Conservation (phyloP, 352 stramenopile genomes). For the Phytophthora pluvialis region DNA sequence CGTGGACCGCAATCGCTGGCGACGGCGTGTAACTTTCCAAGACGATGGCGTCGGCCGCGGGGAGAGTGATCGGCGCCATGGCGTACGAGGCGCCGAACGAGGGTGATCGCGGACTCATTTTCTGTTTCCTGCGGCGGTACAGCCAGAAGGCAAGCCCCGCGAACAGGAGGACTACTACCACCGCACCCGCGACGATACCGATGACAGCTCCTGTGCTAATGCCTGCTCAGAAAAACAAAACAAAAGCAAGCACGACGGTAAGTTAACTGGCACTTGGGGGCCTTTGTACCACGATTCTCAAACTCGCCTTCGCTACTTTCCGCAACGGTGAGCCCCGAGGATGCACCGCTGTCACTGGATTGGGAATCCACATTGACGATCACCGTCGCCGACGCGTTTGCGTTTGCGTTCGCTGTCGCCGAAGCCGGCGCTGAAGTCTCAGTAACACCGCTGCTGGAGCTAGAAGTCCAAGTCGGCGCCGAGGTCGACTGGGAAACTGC, state of each 20-base stretch:
- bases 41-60: conserved; percentile 12
- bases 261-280: background rate
- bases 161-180: conserved; percentile 29
- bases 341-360: conserved; percentile 18
- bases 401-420: conserved; percentile 25
- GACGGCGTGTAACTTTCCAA: conserved; percentile 30
- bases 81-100: conserved; percentile 33
- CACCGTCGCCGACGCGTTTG: conserved; percentile 33
- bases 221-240: conserved; percentile 10
- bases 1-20: conserved; percentile 3
- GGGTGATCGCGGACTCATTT: conserved; percentile 11
- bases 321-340: conserved; percentile 9
- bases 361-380: conserved; percentile 23
- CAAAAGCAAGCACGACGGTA: background rate
- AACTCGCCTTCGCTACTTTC: conserved; percentile 24
- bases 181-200: conserved; percentile 23
- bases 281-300: background rate
- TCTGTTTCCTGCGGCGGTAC: conserved; percentile 31
- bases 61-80: conserved; percentile 17
- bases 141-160: conserved; percentile 29
- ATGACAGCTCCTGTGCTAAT: conserved; percentile 29
- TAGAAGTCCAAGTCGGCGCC: conserved; percentile 17
- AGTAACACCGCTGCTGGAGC: background rate
- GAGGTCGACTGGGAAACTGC: conserved; percentile 15
- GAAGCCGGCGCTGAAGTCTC: conserved; percentile 18